Evolutionary conservation across 257 asterid species (phyloP), one percentile per base, ranked within the genome.

Genomic region (Jacaranda mimosifolia): DNA sequence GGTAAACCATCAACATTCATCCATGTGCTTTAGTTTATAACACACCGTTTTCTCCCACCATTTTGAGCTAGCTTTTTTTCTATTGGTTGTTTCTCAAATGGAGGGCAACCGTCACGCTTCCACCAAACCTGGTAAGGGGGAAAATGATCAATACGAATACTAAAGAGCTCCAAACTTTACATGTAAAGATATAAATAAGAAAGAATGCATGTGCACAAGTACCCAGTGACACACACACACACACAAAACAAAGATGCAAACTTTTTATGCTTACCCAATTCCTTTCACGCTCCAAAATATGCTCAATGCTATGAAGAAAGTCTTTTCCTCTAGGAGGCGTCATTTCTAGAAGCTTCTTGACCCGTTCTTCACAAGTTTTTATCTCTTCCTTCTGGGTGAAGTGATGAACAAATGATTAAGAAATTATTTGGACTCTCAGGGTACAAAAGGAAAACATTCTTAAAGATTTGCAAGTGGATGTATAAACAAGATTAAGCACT

Each of bases 21-120:
- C 74, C 45, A 57, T 12, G 48, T 57, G 45, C 35, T 70, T 39
- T 26, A 39, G 62, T 74, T 46, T 39, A 43, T 14, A 49, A 64
- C 49, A 63, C 85, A 90, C 96, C 96, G 96, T 79, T 89, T 90
- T 74, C 77, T 86, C 66, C 67, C 86, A 72, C 90, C 96, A 72
- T 90, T 97, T 85, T 93, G 97, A 76, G 76, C 81, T 78, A 55
- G 83, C 85, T 88, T 93, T 83, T 91, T 90, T 48, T 91, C 97
- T 60, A 81, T 70, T 17, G 91, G 92, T 73, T 86, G 96, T 83
- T 90, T 93, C 60, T 95, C 99, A 88, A 93, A 95, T 71, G 99
- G 89, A 73, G 96, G 92, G 85, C 99, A 95, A 78, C 98, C 97
- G 77, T 95, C 98, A n/a, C 99, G 98, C 87, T 95, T 95, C 99